Evolutionary conservation across 768 basidiomycete genomes (phyloP).

Genomic region (Collybia sp.): DNA sequence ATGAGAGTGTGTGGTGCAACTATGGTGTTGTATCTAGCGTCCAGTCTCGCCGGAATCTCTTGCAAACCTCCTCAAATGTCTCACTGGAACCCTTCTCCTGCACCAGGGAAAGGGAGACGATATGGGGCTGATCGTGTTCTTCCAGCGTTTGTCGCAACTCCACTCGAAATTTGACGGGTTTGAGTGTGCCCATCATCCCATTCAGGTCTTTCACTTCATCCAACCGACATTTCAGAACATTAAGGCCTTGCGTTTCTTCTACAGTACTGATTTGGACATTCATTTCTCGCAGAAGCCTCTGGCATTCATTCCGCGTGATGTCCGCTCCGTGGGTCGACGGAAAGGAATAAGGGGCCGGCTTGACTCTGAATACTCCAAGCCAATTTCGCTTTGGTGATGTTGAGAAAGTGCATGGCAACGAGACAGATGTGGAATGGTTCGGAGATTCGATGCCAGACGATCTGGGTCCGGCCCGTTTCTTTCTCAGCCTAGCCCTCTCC

Average conservation of each 20-base stretch:
- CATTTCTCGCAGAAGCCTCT: slow-evolving; percentile 64
- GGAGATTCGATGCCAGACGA: slow-evolving; percentile 41
- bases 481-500: slow-evolving; percentile 31
- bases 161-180: slow-evolving; percentile 78
- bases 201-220: slow-evolving; percentile 59
- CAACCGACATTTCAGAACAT: slow-evolving; percentile 72
- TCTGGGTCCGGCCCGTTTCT: slow-evolving; percentile 29
- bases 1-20: no score
- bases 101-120: slow-evolving; percentile 58
- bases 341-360: slow-evolving; percentile 55
- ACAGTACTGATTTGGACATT: slow-evolving; percentile 60
- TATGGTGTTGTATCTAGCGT: slow-evolving; percentile 36
- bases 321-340: slow-evolving; percentile 54
- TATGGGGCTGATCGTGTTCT: slow-evolving; percentile 37
- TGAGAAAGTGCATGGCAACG: slow-evolving; percentile 35
- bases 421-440: slow-evolving; percentile 21
- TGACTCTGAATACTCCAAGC: slow-evolving; percentile 90
- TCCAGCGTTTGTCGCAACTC: slow-evolving; percentile 53
- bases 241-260: slow-evolving; percentile 57
- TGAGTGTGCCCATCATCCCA: slow-evolving; percentile 50
- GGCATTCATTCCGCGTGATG: slow-evolving; percentile 71
- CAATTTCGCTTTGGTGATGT: slow-evolving; percentile 62
- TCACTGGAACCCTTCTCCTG: slow-evolving; percentile 88
- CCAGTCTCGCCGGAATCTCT: slow-evolving; percentile 66
- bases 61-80: slow-evolving; percentile 72